Conservation (phyloP, 1,284 basidiomycete species). For the Moesziomyces sp. region DNA sequence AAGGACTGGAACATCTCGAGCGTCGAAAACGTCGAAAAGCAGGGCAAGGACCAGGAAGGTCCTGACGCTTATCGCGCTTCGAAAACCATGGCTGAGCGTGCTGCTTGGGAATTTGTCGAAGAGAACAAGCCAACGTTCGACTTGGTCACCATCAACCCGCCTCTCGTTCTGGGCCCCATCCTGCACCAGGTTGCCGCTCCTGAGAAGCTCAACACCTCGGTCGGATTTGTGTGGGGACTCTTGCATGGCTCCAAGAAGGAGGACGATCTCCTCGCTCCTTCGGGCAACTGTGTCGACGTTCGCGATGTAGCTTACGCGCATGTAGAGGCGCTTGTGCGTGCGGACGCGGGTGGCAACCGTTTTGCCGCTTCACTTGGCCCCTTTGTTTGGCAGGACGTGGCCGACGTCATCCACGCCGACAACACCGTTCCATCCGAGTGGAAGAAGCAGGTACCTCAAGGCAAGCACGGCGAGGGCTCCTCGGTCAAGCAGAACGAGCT, state of each 20-base stretch:
- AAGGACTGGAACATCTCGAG: constrained; percentile 77
- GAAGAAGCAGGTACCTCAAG: constrained; percentile 56
- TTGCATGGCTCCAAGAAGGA: constrained; percentile 69
- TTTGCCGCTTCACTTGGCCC: constrained; percentile 65
- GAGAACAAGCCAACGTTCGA: constrained; percentile 46
- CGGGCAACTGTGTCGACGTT: constrained; percentile 74
- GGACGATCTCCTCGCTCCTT: constrained; percentile 47
- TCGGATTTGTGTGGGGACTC: constrained; percentile 68
- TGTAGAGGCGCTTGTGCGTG: constrained; percentile 72
- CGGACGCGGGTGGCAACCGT: constrained; percentile 75
- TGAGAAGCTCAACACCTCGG: constrained; percentile 73
- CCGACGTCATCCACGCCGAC: constrained; percentile 53
- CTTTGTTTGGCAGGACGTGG: constrained; percentile 50
- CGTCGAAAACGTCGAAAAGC: constrained; percentile 68
- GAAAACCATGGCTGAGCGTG: constrained; percentile 78
- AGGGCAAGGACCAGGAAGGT: constrained; percentile 65
- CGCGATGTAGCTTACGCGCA: constrained; percentile 76
- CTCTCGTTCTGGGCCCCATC: constrained; percentile 68
- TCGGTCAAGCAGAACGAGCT: constrained; percentile 55
- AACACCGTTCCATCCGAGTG: constrained; percentile 45
- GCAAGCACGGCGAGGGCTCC: constrained; percentile 42
- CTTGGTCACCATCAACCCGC: constrained; percentile 55
- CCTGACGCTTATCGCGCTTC: constrained; percentile 70
- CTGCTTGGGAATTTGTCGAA: constrained; percentile 68
- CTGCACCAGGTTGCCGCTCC: constrained; percentile 72